Evolutionary conservation across 2,329 filamentous ascomycete species (phyloP).

Genomic region (Diaporthe nobilis): DNA sequence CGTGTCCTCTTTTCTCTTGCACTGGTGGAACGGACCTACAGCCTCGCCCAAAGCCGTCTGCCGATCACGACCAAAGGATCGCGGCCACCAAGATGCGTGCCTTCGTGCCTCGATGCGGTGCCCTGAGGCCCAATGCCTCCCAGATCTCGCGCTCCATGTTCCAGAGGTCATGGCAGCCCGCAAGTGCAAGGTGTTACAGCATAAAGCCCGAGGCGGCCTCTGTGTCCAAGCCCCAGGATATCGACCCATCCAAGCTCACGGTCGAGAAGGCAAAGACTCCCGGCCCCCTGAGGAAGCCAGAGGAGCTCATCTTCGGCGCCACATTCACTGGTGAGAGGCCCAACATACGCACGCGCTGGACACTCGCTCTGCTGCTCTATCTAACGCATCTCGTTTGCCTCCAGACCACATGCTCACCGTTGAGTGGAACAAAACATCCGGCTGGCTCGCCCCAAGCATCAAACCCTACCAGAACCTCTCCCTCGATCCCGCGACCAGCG

Average conservation of each 20-base stretch:
- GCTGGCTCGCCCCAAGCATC: conserved; percentile 88
- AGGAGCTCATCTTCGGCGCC: conserved; percentile 90
- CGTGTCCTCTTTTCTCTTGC: neutral
- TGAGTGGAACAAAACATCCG: conserved; percentile 89
- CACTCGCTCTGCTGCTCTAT: neutral
- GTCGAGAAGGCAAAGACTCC: conserved; percentile 83
- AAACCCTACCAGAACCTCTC: conserved; percentile 97
- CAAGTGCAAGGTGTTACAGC: conserved; percentile 61
- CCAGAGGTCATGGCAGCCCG: conserved; percentile 50
- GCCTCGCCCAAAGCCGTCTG: neutral
- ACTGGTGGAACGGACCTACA: neutral
- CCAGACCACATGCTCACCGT: conserved; percentile 96
- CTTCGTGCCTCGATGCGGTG: conserved; percentile 58
- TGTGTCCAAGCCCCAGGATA: conserved; percentile 69
- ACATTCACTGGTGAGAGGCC: conserved; percentile 83
- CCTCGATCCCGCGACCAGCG: conserved; percentile 94
- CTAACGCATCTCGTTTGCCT: neutral
- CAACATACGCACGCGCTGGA: neutral
- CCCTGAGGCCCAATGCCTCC: conserved; percentile 51
- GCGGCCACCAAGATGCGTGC: conserved; percentile 60
- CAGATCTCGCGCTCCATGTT: conserved; percentile 50
- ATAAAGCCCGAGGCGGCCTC: conserved; percentile 66
- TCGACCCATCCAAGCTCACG: conserved; percentile 83
- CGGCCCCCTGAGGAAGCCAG: conserved; percentile 79
- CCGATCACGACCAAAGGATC: conserved; percentile 3